A percentile compares a stretch with the other conserved stretches of the same genome.
Evolutionary conservation across 352 stramenopile genomes (phyloP).

Genomic region (Pseudoperonospora humuli): DNA sequence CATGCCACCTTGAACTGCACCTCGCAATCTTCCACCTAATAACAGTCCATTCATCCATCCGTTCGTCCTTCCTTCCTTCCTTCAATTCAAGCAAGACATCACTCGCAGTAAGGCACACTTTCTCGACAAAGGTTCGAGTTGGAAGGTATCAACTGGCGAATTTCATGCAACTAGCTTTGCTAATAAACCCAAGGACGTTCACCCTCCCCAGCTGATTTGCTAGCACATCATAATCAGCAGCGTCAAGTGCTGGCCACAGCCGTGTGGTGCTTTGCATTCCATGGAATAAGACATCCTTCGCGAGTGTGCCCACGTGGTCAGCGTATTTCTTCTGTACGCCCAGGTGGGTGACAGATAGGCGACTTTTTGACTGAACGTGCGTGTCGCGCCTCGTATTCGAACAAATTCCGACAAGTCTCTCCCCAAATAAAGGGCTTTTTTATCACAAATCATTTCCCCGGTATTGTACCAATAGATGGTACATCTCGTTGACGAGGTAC

Average conservation of each 20-base stretch:
- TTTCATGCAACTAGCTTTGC: slow-evolving; percentile 11
- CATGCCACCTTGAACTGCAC: slow-evolving; percentile 4
- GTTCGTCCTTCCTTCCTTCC: too few species aligned
- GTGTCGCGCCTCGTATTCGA: not conserved
- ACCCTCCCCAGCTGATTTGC: not conserved
- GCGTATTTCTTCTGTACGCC: slow-evolving; percentile 14
- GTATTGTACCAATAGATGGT: too few species aligned
- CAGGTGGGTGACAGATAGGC: slow-evolving; percentile 22
- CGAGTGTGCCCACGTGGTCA: slow-evolving; percentile 25
- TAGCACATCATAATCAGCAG: slow-evolving; percentile 8
- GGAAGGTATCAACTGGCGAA: slow-evolving; percentile 17
- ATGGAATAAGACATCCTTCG: slow-evolving; percentile 26
- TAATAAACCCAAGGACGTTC: not conserved
- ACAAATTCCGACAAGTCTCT: not conserved
- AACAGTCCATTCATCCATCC: too few species aligned
- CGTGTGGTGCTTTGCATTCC: slow-evolving; percentile 12
- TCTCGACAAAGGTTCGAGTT: slow-evolving; percentile 12
- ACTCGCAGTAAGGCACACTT: too few species aligned
- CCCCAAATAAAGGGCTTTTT: too few species aligned
- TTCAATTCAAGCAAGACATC: too few species aligned
- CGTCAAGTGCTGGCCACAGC: slow-evolving; percentile 23
- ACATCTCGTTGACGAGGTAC: too few species aligned
- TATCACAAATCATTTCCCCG: too few species aligned
- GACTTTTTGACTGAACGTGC: too few species aligned
- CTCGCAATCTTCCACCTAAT: too few species aligned